Conservation (phyloP, 2,329 filamentous ascomycete species). For the Paraphaeosphaeria sporulosa region DNA sequence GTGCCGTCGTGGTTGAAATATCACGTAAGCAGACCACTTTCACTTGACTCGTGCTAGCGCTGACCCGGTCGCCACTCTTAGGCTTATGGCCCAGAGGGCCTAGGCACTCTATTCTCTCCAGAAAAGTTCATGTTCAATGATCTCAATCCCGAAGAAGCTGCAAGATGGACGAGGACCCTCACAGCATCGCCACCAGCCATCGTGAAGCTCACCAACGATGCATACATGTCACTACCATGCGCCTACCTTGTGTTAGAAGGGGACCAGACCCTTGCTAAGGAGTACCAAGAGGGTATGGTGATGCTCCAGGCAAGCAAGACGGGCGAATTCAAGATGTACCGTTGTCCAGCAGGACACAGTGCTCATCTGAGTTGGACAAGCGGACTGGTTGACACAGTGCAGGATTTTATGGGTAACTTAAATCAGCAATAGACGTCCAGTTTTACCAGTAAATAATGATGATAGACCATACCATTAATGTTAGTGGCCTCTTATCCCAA, state of each 20-base stretch:
- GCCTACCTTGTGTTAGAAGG: conserved; percentile 18
- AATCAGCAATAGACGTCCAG: too few species aligned
- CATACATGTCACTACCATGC: conserved; percentile 15
- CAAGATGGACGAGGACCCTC: conserved; percentile 15
- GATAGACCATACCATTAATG: too few species aligned
- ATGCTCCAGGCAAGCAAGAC: too few species aligned
- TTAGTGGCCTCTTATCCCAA: too few species aligned
- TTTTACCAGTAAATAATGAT: too few species aligned
- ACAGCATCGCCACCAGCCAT: conserved; percentile 14
- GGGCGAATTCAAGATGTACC: too few species aligned
- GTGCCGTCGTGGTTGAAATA: conserved; percentile 18
- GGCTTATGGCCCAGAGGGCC: conserved; percentile 12
- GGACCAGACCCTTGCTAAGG: conserved; percentile 16
- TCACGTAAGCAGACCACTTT: conserved; percentile 14
- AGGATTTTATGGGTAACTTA: too few species aligned
- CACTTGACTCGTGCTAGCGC: not conserved
- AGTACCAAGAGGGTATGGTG: conserved; percentile 14
- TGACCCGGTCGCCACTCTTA: not conserved
- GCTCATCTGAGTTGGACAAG: too few species aligned
- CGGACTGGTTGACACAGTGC: too few species aligned
- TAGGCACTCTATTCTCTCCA: conserved; percentile 17
- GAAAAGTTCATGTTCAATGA: conserved; percentile 22
- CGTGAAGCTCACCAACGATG: conserved; percentile 18
- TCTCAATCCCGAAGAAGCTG: conserved; percentile 9
- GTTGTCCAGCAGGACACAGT: too few species aligned